Evolutionary conservation across 495 filamentous ascomycete species (phyloP).

Genomic region (Podospora pseudocomata): DNA sequence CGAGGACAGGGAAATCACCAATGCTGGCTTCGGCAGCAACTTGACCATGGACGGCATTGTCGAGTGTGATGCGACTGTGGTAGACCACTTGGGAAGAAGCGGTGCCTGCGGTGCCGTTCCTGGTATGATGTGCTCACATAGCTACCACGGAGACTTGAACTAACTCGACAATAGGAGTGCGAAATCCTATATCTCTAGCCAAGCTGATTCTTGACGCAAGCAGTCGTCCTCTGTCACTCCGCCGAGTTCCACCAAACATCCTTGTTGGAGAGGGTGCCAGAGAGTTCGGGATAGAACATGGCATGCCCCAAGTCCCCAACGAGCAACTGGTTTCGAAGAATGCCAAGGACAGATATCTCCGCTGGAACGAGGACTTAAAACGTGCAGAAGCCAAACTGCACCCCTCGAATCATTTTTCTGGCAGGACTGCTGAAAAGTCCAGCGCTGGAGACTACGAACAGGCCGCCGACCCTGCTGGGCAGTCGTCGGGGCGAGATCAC

Average conservation of each 20-base stretch:
- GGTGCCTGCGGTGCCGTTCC: slow-evolving; percentile 87
- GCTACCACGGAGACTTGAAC: not conserved
- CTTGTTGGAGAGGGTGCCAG: slow-evolving; percentile 80
- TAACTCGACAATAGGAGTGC: slow-evolving; percentile 60
- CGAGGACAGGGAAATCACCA: slow-evolving; percentile 93
- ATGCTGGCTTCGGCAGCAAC: slow-evolving; percentile 94
- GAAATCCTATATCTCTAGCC: slow-evolving; percentile 86
- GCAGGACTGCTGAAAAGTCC: slow-evolving; percentile 17
- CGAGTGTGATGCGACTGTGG: slow-evolving; percentile 89
- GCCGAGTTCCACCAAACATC: slow-evolving; percentile 88
- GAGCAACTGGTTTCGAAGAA: slow-evolving; percentile 71
- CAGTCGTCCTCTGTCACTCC: slow-evolving; percentile 66
- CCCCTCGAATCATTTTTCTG: not conserved
- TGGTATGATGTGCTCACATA: slow-evolving; percentile 53
- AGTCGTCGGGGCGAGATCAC: slow-evolving; percentile 41
- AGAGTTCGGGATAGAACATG: slow-evolving; percentile 75
- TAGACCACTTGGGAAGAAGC: slow-evolving; percentile 86
- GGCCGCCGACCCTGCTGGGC: slow-evolving; percentile 12
- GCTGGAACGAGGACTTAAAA: slow-evolving; percentile 73
- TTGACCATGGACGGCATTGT: slow-evolving; percentile 84
- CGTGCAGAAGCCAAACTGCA: slow-evolving; percentile 42
- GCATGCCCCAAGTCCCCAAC: slow-evolving; percentile 63
- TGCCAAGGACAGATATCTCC: slow-evolving; percentile 66
- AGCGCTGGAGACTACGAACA: slow-evolving; percentile 25
- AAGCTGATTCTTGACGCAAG: slow-evolving; percentile 76